These are phyloP conservation scores for Saccharomyces hybrid DNA, from an alignment of 1,139 yeast species.

Conservation along the genomic window DNA sequence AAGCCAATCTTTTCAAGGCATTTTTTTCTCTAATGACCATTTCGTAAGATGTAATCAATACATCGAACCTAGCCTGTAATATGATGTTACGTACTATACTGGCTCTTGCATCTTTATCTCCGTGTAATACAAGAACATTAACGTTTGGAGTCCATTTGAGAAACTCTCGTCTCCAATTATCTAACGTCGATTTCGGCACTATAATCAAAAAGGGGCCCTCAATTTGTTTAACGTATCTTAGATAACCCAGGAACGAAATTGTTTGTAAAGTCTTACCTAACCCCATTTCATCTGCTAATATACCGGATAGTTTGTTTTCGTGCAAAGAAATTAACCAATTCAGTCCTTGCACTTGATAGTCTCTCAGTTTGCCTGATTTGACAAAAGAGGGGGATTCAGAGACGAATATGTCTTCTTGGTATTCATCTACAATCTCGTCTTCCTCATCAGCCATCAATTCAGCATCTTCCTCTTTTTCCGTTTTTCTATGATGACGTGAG, in stretches of 20 bases:
- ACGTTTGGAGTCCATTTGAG: conserved; percentile 76
- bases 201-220: conserved; percentile 70
- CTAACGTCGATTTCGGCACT: conserved; percentile 73
- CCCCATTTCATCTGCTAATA: conserved; percentile 98
- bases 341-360: conserved; percentile 88
- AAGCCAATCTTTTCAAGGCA: conserved; percentile 52
- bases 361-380: conserved; percentile 52
- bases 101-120: conserved; percentile 61
- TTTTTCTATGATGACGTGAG: conserved; percentile 45
- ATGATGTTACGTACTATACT: conserved; percentile 45
- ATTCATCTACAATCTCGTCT: conserved; percentile 30
- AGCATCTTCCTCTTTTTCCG: conserved; percentile 66
- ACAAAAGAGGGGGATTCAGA: conserved; percentile 56
- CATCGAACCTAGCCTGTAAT: conserved; percentile 62
- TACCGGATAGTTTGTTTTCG: conserved; percentile 82
- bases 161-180: conserved; percentile 75
- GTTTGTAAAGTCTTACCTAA: conserved; percentile 93
- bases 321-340: conserved; percentile 84
- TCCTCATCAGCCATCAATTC: conserved; percentile 53
- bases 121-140: conserved; percentile 58
- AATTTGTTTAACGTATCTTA: conserved; percentile 51
- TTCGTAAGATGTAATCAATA: conserved; percentile 65
- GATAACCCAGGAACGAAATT: conserved; percentile 70
- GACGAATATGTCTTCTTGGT: conserved; percentile 20
- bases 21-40: conserved; percentile 70